These are phyloP conservation scores for Suhomyces choctaworum DNA, from an alignment of 1,139 yeast genomes.

Conservation along the genomic window DNA sequence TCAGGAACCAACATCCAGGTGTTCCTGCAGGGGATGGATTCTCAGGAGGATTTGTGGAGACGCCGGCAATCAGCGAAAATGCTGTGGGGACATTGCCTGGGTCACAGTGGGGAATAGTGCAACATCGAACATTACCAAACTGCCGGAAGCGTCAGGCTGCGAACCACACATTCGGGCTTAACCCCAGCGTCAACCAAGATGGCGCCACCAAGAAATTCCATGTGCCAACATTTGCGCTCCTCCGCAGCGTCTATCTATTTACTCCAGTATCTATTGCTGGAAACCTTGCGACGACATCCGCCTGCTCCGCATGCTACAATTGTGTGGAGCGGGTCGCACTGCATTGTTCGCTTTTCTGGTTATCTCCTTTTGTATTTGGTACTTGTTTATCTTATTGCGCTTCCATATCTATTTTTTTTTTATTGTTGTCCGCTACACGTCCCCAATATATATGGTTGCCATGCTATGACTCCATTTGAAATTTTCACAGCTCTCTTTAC, in stretches of 20 bases:
- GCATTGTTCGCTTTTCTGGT: conserved; percentile 6
- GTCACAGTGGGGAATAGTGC: no score
- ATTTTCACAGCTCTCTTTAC: not conserved
- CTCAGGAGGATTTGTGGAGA: no score
- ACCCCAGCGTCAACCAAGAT: no score
- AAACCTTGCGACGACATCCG: not conserved
- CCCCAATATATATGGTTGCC: conserved; percentile 10
- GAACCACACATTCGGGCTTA: no score
- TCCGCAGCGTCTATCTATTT: not conserved
- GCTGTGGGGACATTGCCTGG: no score
- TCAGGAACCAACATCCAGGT: no score
- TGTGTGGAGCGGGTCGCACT: conserved; percentile 6
- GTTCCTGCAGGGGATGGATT: no score
- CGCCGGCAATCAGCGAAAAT: no score
- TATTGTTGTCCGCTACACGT: conserved; percentile 11
- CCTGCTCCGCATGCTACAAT: not conserved
- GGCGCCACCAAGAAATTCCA: not conserved
- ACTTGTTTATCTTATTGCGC: conserved; percentile 6
- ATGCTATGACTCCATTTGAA: not conserved
- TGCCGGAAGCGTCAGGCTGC: no score
- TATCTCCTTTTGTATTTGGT: conserved; percentile 8
- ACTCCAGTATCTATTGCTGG: not conserved
- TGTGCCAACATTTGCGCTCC: not conserved
- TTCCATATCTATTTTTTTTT: conserved; percentile 5
- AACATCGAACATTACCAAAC: no score